Base-by-base conservation (phyloP, 805 yeast species). In the Kazachstania bromeliacearum region DNA sequence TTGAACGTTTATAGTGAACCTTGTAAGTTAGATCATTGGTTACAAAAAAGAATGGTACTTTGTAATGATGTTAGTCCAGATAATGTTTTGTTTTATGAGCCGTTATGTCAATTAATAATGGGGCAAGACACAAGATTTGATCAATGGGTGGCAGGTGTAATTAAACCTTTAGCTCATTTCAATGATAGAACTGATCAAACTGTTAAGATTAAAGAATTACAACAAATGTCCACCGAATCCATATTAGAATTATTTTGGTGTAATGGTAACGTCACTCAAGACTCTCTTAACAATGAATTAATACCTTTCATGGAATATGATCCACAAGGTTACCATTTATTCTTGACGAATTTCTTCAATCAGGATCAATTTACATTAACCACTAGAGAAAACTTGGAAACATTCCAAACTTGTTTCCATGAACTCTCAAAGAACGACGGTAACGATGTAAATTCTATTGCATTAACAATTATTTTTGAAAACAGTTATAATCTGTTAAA, bases 91-190 rank as follows among this genome's bases (percentile, higher is more conserved):
- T 45, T 43, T 16, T 50, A 51, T 30, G 43, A 43, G 19, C 39
- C 44, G 1, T 34, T 63, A 22, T 57, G 62, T 51, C 34, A 41
- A n/a, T 7, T 13, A 1, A 13, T 28, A 4, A 7, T 22, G 12
- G 18, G 28, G 13, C 23, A 27, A 18, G 35, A 35, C 14, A 33
- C 35, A 18, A 13, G 15, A 1, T 47, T 54, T 19, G 14, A 30
- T 5, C 23, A 25, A 18, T 60, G 66, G 65, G 33, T 54, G 7
- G 23, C 46, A 14, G 57, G 57, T 1, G 41, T 53, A 2, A 26
- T 60, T 1, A 33, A 46, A 20, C 66, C 66, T 3, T 46, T 56
- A 35, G 42, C 51, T 13, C 56, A 55, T 41, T 35, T 49, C 7
- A 47, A 44, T 33, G 31, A 38, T 28, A 41, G 55, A n/a, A 19